Evolutionary conservation across 805 yeast species (phyloP).

Genomic region (Schwanniomyces pseudopolymorphus): DNA sequence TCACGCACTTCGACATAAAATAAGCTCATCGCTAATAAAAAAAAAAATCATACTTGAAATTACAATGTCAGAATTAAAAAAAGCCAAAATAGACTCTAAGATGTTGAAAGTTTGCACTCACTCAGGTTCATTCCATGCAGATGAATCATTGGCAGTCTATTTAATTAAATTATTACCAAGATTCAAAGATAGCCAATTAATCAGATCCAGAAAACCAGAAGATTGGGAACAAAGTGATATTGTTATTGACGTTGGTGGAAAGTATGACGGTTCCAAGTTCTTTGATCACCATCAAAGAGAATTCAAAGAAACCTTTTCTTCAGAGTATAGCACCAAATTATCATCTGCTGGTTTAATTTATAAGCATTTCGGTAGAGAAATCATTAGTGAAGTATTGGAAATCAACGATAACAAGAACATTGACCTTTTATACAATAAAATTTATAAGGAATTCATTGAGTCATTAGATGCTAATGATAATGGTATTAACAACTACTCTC

Average conservation of each 20-base stretch:
- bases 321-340: constrained; percentile 67
- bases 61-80: constrained; percentile 7
- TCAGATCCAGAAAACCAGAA: constrained; percentile 80
- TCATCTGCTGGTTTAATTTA: constrained; percentile 93
- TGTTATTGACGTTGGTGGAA: constrained; percentile 92
- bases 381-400: constrained; percentile 51
- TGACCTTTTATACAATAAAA: constrained; percentile 65
- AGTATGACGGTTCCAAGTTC: constrained; percentile 80
- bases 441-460: constrained; percentile 87
- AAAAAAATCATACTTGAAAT: not conserved
- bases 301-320: constrained; percentile 71
- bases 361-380: constrained; percentile 78
- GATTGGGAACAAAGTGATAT: constrained; percentile 87
- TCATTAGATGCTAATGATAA: constrained; percentile 95
- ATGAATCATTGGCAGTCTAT: constrained; percentile 90
- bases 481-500: constrained; percentile 72
- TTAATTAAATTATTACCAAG: constrained; percentile 73
- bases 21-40: not conserved
- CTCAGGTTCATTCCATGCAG: constrained; percentile 95
- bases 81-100: constrained; percentile 7
- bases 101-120: constrained; percentile 78
- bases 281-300: constrained; percentile 98
- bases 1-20: not conserved
- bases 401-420: constrained; percentile 40
- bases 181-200: constrained; percentile 62